Conservation (phyloP, 345 rosid species). For the Capsella bursapastoris region DNA sequence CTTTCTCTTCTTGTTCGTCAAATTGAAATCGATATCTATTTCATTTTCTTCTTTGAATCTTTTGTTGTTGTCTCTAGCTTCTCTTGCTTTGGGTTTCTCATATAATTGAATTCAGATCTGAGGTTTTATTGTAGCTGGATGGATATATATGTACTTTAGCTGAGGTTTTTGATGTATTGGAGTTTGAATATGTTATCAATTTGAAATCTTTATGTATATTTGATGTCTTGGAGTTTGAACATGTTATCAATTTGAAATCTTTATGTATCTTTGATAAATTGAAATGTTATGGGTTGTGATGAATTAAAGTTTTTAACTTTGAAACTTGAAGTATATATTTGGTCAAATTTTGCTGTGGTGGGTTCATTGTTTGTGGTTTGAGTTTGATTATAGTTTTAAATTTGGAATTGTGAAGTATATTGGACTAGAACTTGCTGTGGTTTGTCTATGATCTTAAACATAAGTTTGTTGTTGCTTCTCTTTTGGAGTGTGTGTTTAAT, state of each 20-base stretch:
- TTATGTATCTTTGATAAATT: not conserved
- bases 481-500: not conserved
- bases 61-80: constrained; percentile 7
- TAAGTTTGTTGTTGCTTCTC: not conserved
- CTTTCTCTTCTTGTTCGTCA: not conserved
- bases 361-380: not conserved
- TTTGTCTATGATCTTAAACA: not conserved
- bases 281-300: not conserved
- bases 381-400: not conserved
- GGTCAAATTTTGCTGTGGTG: not conserved
- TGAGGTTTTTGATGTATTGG: not conserved
- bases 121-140: not conserved
- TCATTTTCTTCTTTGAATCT: not conserved
- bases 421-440: not conserved
- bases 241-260: not conserved
- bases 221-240: not conserved
- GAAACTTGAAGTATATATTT: too few species aligned
- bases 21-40: not conserved
- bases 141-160: not conserved
- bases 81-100: not conserved
- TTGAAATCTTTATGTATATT: not conserved
- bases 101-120: constrained; percentile 21
- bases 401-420: not conserved
- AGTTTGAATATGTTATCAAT: not conserved
- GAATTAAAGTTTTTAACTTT: too few species aligned